Evolutionary conservation across 2,329 filamentous ascomycete species (phyloP).

Genomic region (Aspergillus cejpii): DNA sequence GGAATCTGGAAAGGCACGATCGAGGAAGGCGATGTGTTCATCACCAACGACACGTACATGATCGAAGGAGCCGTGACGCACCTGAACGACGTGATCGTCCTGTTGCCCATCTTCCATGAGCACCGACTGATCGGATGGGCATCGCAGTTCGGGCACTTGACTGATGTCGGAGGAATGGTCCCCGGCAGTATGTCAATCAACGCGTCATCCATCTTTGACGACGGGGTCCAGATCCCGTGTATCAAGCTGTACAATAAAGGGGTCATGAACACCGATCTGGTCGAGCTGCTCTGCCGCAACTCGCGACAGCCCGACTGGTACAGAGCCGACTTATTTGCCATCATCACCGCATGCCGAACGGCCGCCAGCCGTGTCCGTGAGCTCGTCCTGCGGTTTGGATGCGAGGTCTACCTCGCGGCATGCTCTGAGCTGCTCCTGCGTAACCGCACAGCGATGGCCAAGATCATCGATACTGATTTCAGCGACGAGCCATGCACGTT

Average conservation of each 20-base stretch:
- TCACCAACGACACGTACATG: slow-evolving; percentile 48
- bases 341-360: slow-evolving; percentile 44
- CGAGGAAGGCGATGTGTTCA: slow-evolving; percentile 47
- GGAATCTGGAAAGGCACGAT: slow-evolving; percentile 43
- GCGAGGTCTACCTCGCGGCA: slow-evolving; percentile 42
- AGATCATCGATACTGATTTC: slow-evolving; percentile 44
- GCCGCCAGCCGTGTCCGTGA: slow-evolving; percentile 43
- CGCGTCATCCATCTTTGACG: slow-evolving; percentile 44
- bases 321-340: slow-evolving; percentile 43
- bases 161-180: slow-evolving; percentile 43
- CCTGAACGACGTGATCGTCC: slow-evolving; percentile 46
- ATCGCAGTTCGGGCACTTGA: slow-evolving; percentile 48
- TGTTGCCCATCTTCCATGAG: slow-evolving; percentile 45
- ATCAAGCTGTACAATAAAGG: slow-evolving; percentile 45
- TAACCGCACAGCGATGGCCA: slow-evolving; percentile 41
- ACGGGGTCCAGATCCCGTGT: slow-evolving; percentile 47
- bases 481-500: slow-evolving; percentile 40
- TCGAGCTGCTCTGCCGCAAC: slow-evolving; percentile 45
- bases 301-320: slow-evolving; percentile 47
- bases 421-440: slow-evolving; percentile 42
- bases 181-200: slow-evolving; percentile 49
- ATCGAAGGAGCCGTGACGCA: slow-evolving; percentile 47
- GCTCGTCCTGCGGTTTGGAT: slow-evolving; percentile 42
- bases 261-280: slow-evolving; percentile 40
- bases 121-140: slow-evolving; percentile 44